phyloP scores from a whole-genome alignment of 2,329 filamentous ascomycete species.

The Alternaria sp. region DNA sequence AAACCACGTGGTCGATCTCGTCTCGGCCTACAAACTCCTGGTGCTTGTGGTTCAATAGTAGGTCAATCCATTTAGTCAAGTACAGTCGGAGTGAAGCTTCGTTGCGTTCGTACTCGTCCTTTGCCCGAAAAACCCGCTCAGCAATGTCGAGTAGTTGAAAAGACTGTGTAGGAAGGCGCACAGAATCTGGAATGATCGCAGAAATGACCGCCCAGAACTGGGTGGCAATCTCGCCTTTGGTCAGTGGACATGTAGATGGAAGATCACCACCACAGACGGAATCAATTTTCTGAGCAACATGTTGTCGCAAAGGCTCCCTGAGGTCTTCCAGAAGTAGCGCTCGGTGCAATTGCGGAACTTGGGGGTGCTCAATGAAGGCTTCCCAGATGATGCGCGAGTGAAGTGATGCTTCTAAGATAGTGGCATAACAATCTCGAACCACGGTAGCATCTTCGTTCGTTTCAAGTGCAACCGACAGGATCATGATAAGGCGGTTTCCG shows the following conservation, averaged over 20 bases:
- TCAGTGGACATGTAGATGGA: constrained; percentile 44
- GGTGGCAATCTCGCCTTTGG: constrained; percentile 38
- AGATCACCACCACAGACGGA: constrained; percentile 48
- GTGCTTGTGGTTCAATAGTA: constrained; percentile 47
- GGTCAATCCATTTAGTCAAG: constrained; percentile 43
- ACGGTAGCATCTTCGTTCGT: constrained; percentile 24
- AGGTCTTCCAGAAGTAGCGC: constrained; percentile 41
- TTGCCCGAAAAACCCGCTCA: constrained; percentile 45
- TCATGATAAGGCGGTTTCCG: constrained; percentile 42
- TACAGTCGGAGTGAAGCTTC: constrained; percentile 42
- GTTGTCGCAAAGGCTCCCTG: constrained; percentile 35
- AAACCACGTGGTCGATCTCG: constrained; percentile 47
- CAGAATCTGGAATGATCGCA: constrained; percentile 39
- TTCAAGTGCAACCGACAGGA: constrained; percentile 35
- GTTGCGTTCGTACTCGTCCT: constrained; percentile 46
- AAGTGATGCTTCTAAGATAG: constrained; percentile 49
- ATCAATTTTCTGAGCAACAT: constrained; percentile 41
- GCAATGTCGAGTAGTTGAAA: constrained; percentile 49
- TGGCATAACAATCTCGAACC: constrained; percentile 40
- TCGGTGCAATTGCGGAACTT: constrained; percentile 39
- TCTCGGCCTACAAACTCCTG: constrained; percentile 48
- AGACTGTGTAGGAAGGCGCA: constrained; percentile 35
- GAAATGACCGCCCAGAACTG: constrained; percentile 49
- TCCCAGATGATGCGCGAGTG: constrained; percentile 48
- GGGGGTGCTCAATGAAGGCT: constrained; percentile 38